Evolutionary conservation across 305 asterid species (phyloP), one percentile per base, ranked within the genome.

Genomic region (Fraxinus platypoda): DNA sequence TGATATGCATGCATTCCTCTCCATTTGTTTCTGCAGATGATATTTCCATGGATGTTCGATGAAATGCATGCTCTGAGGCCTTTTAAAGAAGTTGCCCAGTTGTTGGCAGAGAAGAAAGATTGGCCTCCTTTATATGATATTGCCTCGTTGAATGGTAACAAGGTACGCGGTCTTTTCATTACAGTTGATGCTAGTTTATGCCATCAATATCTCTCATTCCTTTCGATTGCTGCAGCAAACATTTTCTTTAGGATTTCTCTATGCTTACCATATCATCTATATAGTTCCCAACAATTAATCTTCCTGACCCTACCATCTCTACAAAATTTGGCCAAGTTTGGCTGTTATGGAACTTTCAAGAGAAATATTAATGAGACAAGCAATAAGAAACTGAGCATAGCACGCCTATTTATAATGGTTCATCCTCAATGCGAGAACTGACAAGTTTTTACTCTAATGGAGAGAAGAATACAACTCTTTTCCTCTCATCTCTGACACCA

Each of bases 11-110:
- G 34, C 23, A 62, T 75, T 57, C 30, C 33, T 31, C 25, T 81
- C 66, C 70, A 21, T 70, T 72, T 76, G 79, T 72, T 66, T 80
- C 77, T 81, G 68, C 86, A 95, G 98, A 95, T 95, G 99, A 78
- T 94, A 78, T 95, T 94, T 86, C 99, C 99, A 26, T 94, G 99
- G 99, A 77, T 93, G 74, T 95, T 95, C 31, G 99, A 95, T 68
- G 99, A 95, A 86, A 89, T 89, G 80, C 93, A 93, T 78, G 91
- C 97, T 66, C 86, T 94, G 91, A 93, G 88, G 89, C 97, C 92
- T 54, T 89, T 89, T 38, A 95, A 95, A 88, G 94, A 88, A 2
- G 99, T 89, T 38, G 97, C 98, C 49, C 86, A 87, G 54, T 82
- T 94, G 78, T 87, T 94, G 87, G 96, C 99, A 0, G 92, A 93